Evolutionary conservation across 2,329 filamentous ascomycete genomes (phyloP), one percentile per base, ranked within the genome.

Genomic region (Pseudocercospora macadamiae): DNA sequence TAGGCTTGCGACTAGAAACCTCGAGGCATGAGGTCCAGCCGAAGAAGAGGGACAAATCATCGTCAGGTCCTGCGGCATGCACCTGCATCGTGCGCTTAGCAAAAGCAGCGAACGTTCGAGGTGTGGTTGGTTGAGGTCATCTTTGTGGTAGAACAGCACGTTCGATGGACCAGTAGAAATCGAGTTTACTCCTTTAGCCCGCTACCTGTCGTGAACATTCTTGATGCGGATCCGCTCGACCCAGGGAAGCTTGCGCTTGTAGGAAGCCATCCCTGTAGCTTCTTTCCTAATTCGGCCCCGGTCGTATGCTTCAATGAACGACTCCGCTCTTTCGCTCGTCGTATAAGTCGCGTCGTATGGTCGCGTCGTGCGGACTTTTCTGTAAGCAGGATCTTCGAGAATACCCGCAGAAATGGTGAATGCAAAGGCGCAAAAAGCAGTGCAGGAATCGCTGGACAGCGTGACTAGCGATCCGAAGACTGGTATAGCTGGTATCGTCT

Each of bases 401-500:
- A n/a, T n/a, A n/a, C n/a, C n/a, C n/a, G n/a, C n/a, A n/a, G n/a
- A n/a, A n/a, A 59, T 59, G 56, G 56, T 60, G 16, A 73, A 72
- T 42, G 59, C 66, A 59, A 67, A 71, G 58, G 68, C 67, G 3
- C 70, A 72, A 58, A 60, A 68, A 37, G 66, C 70, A 1, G 73
- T 79, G 10, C 74, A 77, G 57, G 66, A 69, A 44, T 70, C 74
- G 10, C 70, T 79, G 12, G 70, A 73, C 59, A 62, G 63, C 39
- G 68, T 70, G 5, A 73, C 70, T 0, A 52, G 65, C 26, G 66
- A 72, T 57, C 61, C 64, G 19, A 61, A 58, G 1, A 66, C 66
- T 6, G 70, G 76, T n/a, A 64, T 77, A 7, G 71, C 77, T 2
- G 79, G 78, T 16, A 62, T 80, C 2, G 76, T 79, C 25, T 79